These are phyloP conservation scores for Hysterium pulicare DNA, from an alignment of 2,329 filamentous ascomycete genomes.

Conservation along the genomic window DNA sequence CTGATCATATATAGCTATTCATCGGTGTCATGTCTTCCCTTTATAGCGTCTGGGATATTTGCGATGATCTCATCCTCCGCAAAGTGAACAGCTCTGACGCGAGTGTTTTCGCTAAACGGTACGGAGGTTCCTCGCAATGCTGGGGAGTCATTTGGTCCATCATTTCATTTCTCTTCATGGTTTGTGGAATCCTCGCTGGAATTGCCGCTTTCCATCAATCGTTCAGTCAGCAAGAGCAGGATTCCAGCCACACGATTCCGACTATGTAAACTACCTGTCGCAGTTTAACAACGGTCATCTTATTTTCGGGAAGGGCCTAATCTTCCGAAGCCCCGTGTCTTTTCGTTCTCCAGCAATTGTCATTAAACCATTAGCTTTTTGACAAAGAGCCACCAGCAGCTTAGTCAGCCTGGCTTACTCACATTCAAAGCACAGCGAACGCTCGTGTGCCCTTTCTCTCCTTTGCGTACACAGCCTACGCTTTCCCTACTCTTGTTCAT, in stretches of 20 bases:
- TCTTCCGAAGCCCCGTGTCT: too few species aligned
- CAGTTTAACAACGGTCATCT: too few species aligned
- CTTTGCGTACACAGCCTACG: too few species aligned
- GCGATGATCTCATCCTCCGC: slow-evolving; percentile 74
- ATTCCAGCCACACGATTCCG: slow-evolving; percentile 65
- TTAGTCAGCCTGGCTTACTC: too few species aligned
- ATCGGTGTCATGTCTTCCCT: slow-evolving; percentile 79
- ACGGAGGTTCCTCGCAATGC: slow-evolving; percentile 75
- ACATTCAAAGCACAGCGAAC: too few species aligned
- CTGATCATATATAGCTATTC: slow-evolving; percentile 55
- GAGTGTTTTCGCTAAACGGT: slow-evolving; percentile 72
- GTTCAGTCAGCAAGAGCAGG: slow-evolving; percentile 64
- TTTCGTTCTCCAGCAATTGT: too few species aligned
- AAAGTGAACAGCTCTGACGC: slow-evolving; percentile 80
- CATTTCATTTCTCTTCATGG: slow-evolving; percentile 69
- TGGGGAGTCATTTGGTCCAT: slow-evolving; percentile 79
- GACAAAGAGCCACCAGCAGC: too few species aligned
- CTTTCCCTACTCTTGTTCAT: too few species aligned
- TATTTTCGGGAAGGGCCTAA: too few species aligned
- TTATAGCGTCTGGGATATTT: slow-evolving; percentile 83
- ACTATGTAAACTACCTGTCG: too few species aligned
- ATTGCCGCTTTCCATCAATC: slow-evolving; percentile 73
- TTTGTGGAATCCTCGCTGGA: slow-evolving; percentile 68
- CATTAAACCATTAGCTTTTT: too few species aligned
- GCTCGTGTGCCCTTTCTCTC: too few species aligned